Conservation (phyloP, 2,329 filamentous ascomycete species). For the Clathrospora elynae region DNA sequence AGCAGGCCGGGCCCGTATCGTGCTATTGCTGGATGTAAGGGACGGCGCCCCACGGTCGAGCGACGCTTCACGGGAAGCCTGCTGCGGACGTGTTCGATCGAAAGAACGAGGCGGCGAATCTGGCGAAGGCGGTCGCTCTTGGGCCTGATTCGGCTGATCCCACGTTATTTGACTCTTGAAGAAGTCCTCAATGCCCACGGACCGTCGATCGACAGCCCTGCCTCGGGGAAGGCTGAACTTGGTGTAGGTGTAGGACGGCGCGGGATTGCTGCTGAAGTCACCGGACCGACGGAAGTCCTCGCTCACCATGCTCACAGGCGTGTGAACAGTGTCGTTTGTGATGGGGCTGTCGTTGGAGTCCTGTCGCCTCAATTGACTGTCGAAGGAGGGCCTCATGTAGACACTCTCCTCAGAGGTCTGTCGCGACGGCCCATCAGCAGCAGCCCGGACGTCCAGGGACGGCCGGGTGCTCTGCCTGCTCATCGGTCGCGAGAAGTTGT, state of each 20-base stretch:
- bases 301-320: slow-evolving; percentile 73
- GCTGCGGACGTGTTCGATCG: slow-evolving; percentile 31
- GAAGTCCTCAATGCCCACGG: slow-evolving; percentile 47
- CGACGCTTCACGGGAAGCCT: slow-evolving; percentile 22
- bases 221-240: slow-evolving; percentile 85
- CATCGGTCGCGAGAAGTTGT: slow-evolving; percentile 92
- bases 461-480: slow-evolving; percentile 70
- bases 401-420: slow-evolving; percentile 46
- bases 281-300: slow-evolving; percentile 66
- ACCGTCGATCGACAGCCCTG: slow-evolving; percentile 71
- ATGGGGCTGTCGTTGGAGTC: slow-evolving; percentile 55
- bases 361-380: slow-evolving; percentile 47
- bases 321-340: slow-evolving; percentile 70
- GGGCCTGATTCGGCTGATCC: slow-evolving; percentile 55
- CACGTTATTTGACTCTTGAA: slow-evolving; percentile 62
- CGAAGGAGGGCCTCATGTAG: slow-evolving; percentile 47
- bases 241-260: slow-evolving; percentile 82
- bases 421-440: slow-evolving; percentile 43
- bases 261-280: slow-evolving; percentile 57
- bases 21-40: slow-evolving; percentile 52
- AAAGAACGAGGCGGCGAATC: slow-evolving; percentile 48
- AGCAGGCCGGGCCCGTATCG: slow-evolving; percentile 53
- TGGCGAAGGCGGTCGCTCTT: slow-evolving; percentile 45
- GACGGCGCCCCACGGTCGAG: slow-evolving; percentile 40
- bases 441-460: slow-evolving; percentile 45